Conservation (phyloP, 1,284 basidiomycete species). For the Irpex sp. region DNA sequence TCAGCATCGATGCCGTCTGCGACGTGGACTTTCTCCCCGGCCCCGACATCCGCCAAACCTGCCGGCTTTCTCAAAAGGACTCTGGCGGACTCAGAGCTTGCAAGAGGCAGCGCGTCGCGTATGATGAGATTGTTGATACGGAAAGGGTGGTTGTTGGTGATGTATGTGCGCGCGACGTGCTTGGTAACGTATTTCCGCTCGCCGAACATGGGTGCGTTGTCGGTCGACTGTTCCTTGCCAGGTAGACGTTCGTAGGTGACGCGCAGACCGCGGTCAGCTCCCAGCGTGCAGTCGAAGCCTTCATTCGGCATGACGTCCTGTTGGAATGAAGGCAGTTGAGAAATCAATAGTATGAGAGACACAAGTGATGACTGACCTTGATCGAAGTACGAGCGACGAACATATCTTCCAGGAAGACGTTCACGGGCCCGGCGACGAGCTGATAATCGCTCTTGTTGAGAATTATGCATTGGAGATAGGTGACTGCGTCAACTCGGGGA, state of each 20-base stretch:
- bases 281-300: constrained; percentile 52
- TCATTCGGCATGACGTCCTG: constrained; percentile 47
- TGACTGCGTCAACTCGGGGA: constrained; percentile 30
- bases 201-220: constrained; percentile 27
- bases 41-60: constrained; percentile 42
- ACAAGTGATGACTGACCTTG: constrained; percentile 29
- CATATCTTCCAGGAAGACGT: constrained; percentile 46
- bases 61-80: constrained; percentile 45
- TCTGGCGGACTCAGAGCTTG: constrained; percentile 34
- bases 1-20: neutral
- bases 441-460: constrained; percentile 51
- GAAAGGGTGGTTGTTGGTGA: constrained; percentile 49
- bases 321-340: neutral
- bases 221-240: constrained; percentile 25
- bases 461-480: constrained; percentile 30
- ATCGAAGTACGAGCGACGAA: constrained; percentile 47
- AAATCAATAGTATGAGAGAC: neutral
- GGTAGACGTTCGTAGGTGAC: constrained; percentile 43
- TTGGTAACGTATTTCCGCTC: constrained; percentile 41
- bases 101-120: constrained; percentile 45
- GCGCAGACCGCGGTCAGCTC: constrained; percentile 44
- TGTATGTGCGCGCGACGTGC: constrained; percentile 39
- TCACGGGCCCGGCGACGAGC: constrained; percentile 47
- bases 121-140: constrained; percentile 41
- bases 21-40: neutral